phyloP scores from a whole-genome alignment of 1,284 basidiomycete genomes.

The Sporisorium iseilematis-ciliati region DNA sequence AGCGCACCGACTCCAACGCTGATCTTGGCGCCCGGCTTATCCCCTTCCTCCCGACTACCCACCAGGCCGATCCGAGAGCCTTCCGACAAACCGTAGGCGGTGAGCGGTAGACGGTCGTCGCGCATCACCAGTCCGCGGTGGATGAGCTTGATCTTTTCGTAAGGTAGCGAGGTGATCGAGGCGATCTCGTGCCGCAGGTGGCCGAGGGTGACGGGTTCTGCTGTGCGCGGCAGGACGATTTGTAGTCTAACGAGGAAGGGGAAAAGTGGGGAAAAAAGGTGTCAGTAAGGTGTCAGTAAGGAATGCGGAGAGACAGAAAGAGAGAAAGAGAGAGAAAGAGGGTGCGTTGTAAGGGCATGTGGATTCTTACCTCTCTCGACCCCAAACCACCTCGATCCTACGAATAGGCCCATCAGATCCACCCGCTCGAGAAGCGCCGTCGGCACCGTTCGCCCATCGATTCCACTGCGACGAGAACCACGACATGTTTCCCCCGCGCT shows the following conservation, averaged over 20 bases:
- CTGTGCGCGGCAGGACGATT: conserved; percentile 43
- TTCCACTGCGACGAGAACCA: conserved; percentile 69
- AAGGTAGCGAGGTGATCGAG: conserved; percentile 58
- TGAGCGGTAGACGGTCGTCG: conserved; percentile 60
- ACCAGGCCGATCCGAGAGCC: conserved; percentile 62
- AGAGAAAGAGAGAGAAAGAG: background rate
- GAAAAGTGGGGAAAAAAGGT: background rate
- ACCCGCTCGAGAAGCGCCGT: conserved; percentile 8
- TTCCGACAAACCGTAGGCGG: conserved; percentile 55
- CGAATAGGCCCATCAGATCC: conserved; percentile 36
- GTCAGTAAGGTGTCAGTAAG: background rate
- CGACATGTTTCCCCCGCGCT: conserved; percentile 57
- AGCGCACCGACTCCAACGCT: conserved; percentile 20
- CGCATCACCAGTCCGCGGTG: conserved; percentile 60
- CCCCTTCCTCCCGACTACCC: conserved; percentile 49
- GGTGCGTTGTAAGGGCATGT: background rate
- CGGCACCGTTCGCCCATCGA: conserved; percentile 37
- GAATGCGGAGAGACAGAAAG: background rate
- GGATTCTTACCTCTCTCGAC: conserved; percentile 58
- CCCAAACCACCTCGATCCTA: conserved; percentile 62
- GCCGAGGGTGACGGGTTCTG: conserved; percentile 49
- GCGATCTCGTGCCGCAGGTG: conserved; percentile 62
- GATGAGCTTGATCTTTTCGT: conserved; percentile 59
- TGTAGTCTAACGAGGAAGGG: conserved; percentile 37
- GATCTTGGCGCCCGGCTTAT: conserved; percentile 45